Base-by-base conservation (phyloP, 805 yeast species). In the Candida manassasensis region DNA sequence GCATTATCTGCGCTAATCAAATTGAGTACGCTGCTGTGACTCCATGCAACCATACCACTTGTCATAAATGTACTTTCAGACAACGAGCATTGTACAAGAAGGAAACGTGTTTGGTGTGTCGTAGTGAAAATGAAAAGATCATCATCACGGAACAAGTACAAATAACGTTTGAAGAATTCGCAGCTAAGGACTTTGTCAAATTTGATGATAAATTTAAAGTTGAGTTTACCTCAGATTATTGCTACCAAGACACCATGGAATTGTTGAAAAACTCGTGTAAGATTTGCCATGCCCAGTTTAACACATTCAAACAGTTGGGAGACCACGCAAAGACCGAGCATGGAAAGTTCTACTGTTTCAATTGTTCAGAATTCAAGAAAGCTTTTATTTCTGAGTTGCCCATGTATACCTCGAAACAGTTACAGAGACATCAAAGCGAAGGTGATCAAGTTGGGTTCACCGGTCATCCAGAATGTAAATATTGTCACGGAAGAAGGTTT, bases 381-480 rank as follows among this genome's bases (percentile, higher is more conserved):
- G 84, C 84, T 2, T 90, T 93, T 54, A 73, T 86, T 3, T 55
- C 65, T 5, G 97, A 93, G 52, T 66, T 85, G 34, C 67, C 69
- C 29, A 55, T 83, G 11, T 85, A 75, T 53, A 71, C 79, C 0
- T 69, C 69, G 25, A 75, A 75, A 36, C 81, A 77, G 46, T 66
- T 90, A 29, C 77, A 75, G 40, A 69, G 60, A 29, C 99, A 93
- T 59, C 81, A 81, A 52, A 57, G 69, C 3, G 68, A 63, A 25
- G 97, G 96, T 33, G 95, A 89, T 49, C 71, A 67, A 27, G 63
- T 64, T 6, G 96, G 96, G 0, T 89, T 89, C 57, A 67, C 59
- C 8, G 97, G 97, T 0, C 97, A 89, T 55, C 97, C 97, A 0
- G 63, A 69, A 42, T 93, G 99, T 67, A 75, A 75, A 44, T 84